Conservation (phyloP, 2,329 filamentous ascomycete species). For the Fusarium verrucosum region DNA sequence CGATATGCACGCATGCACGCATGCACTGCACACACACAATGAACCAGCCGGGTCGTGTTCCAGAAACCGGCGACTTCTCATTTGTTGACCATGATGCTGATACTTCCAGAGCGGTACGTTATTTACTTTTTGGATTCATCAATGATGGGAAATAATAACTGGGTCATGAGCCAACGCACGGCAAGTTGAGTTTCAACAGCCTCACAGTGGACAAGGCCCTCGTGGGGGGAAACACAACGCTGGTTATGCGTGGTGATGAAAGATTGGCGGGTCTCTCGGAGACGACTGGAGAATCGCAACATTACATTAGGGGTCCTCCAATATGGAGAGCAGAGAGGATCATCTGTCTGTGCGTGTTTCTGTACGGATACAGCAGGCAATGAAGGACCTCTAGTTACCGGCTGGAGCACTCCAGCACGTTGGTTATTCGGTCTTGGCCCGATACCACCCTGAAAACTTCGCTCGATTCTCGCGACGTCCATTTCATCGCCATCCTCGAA, state of each 20-base stretch:
- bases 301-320: slow-evolving; percentile 11
- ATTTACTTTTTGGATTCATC: slow-evolving; percentile 18
- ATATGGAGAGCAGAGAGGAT: slow-evolving; percentile 3
- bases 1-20: too few relatives aligned
- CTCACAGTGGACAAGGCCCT: slow-evolving; percentile 4
- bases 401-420: slow-evolving; percentile 4
- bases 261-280: slow-evolving; percentile 29
- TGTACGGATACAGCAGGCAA: slow-evolving; percentile 1
- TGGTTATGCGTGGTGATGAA: slow-evolving; percentile 18
- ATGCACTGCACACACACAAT: not conserved
- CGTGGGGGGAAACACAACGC: slow-evolving; percentile 26
- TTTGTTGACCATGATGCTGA: slow-evolving; percentile 18
- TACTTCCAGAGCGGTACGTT: slow-evolving; percentile 21
- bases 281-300: slow-evolving; percentile 8
- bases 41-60: slow-evolving; percentile 30
- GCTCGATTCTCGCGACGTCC: not conserved
- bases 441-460: slow-evolving; percentile 15
- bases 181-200: slow-evolving; percentile 32
- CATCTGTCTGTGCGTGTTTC: too few relatives aligned
- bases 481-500: slow-evolving; percentile 27
- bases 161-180: slow-evolving; percentile 30
- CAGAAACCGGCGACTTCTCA: slow-evolving; percentile 19
- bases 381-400: not conserved
- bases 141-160: slow-evolving; percentile 33
- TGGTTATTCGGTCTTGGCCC: slow-evolving; percentile 14